These are phyloP conservation scores for Pinus albicaulis DNA, from an alignment of 75 land plant species.

Conservation along the genomic window DNA sequence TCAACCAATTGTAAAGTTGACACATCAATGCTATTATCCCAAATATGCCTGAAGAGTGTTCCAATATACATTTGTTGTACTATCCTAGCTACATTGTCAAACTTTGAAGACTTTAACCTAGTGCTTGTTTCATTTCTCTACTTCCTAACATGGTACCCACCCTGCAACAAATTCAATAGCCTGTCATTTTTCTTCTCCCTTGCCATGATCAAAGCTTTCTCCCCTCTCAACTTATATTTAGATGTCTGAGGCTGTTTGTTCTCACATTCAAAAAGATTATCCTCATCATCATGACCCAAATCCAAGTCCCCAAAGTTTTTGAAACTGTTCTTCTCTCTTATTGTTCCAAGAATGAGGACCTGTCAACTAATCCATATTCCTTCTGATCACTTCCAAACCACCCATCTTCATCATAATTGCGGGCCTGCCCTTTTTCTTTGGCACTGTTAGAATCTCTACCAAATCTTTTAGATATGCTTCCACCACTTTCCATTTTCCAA, in stretches of 20 bases:
- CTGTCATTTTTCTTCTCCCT: too few species aligned
- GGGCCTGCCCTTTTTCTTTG: background rate
- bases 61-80: too few species aligned
- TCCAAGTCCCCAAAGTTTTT: constrained; percentile 4
- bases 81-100: too few species aligned
- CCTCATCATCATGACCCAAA: background rate
- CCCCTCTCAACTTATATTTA: background rate
- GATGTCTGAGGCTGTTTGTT: background rate
- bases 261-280: constrained; percentile 4
- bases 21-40: too few species aligned
- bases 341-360: background rate
- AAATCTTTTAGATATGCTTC: background rate
- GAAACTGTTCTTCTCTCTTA: background rate
- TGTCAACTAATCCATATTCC: background rate
- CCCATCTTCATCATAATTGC: background rate
- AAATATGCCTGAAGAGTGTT: too few species aligned
- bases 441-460: background rate
- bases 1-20: too few species aligned
- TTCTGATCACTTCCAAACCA: background rate
- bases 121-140: too few species aligned
- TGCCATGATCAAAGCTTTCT: too few species aligned
- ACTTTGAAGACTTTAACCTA: too few species aligned
- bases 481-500: background rate
- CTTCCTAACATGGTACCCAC: too few species aligned
- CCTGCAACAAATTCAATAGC: too few species aligned